These are phyloP conservation scores for Boletus pseudo-olivaceus DNA, from an alignment of 768 basidiomycete genomes.

Conservation along the genomic window DNA sequence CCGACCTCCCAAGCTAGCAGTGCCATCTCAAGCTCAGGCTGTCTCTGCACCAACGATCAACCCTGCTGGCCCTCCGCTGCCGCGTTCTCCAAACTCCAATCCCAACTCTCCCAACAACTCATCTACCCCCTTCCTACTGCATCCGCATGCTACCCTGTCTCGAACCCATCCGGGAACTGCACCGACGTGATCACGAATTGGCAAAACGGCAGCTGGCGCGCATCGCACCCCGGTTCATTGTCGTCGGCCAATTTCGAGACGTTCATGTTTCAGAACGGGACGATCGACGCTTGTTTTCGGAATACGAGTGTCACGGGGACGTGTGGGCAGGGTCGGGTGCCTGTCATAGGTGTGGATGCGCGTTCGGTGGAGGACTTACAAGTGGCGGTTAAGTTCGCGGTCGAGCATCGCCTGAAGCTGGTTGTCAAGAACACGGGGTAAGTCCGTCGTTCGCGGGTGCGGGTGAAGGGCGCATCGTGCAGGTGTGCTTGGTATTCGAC, in stretches of 20 bases:
- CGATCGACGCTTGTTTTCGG: slow-evolving; percentile 37
- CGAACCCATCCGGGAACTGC: slow-evolving; percentile 38
- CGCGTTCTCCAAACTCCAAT: slow-evolving; percentile 32
- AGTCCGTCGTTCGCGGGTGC: neutral
- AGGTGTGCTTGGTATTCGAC: neutral
- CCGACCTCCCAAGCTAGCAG: neutral
- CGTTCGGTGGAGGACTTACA: slow-evolving; percentile 18
- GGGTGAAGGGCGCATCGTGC: neutral
- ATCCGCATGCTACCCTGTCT: slow-evolving; percentile 28
- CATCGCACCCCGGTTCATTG: slow-evolving; percentile 40
- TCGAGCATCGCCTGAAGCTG: slow-evolving; percentile 14
- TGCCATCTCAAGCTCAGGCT: neutral
- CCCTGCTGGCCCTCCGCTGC: slow-evolving; percentile 41
- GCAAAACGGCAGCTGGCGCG: slow-evolving; percentile 37
- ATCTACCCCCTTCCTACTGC: slow-evolving; percentile 35
- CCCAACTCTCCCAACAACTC: slow-evolving; percentile 42
- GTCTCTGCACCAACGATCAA: slow-evolving; percentile 8
- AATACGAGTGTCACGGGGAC: slow-evolving; percentile 27
- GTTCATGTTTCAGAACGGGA: slow-evolving; percentile 39
- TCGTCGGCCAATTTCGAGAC: slow-evolving; percentile 33
- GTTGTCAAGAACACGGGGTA: slow-evolving; percentile 26
- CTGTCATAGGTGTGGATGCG: slow-evolving; percentile 19
- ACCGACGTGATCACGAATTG: slow-evolving; percentile 26
- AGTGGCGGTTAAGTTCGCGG: slow-evolving; percentile 20
- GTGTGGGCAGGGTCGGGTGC: slow-evolving; percentile 20